Conservation (phyloP, 1,284 basidiomycete genomes). For the Wolfiporia cocos region DNA sequence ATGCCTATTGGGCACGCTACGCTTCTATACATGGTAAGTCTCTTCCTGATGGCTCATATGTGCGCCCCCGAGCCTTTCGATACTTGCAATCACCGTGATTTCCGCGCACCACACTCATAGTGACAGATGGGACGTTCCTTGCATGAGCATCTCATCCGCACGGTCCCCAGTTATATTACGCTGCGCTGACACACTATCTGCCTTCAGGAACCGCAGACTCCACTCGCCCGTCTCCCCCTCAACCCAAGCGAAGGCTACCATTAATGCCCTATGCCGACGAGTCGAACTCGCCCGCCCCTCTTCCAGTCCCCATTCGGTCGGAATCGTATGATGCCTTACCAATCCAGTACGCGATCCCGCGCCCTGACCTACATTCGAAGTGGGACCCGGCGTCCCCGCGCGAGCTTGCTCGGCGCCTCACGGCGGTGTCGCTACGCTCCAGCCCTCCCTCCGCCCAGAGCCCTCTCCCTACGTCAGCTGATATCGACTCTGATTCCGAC, state of each 20-base stretch:
- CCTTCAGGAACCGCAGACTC: constrained; percentile 33
- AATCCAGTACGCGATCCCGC: constrained; percentile 13
- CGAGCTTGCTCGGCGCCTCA: constrained; percentile 22
- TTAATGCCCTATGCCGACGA: constrained; percentile 9
- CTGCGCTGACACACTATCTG: not conserved
- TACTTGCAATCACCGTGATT: too few relatives aligned
- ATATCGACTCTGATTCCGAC: constrained; percentile 8
- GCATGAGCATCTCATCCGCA: not conserved
- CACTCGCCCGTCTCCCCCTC: constrained; percentile 32
- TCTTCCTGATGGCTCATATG: constrained; percentile 1
- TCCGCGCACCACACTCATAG: too few relatives aligned
- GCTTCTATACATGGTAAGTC: constrained; percentile 57
- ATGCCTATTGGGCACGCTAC: constrained; percentile 74
- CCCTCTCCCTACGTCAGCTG: constrained; percentile 6
- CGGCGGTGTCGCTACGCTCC: constrained; percentile 23
- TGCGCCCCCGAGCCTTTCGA: too few relatives aligned
- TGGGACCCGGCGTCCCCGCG: constrained; percentile 29
- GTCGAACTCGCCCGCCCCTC: constrained; percentile 15
- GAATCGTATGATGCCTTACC: too few relatives aligned
- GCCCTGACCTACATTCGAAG: constrained; percentile 15
- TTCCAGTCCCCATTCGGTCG: constrained; percentile 17
- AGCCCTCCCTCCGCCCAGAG: constrained; percentile 16
- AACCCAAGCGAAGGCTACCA: constrained; percentile 22
- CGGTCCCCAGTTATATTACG: not conserved
- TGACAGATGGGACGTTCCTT: too few relatives aligned